These are phyloP conservation scores for Sugiyamaella lignohabitans DNA, from an alignment of 805 yeast species.

Conservation along the genomic window DNA sequence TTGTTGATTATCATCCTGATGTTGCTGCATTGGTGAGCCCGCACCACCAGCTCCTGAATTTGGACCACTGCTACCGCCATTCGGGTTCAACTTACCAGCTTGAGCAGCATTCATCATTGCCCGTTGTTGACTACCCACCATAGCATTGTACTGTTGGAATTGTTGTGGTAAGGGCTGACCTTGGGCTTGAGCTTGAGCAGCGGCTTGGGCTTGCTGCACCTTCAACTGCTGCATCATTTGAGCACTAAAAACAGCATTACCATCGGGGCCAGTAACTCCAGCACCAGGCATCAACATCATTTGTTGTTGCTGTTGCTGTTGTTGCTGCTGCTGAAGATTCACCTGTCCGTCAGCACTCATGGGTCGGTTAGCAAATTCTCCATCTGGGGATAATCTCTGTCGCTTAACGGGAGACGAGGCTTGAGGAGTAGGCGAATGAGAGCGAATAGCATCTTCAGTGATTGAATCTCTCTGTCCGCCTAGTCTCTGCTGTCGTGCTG, in stretches of 20 bases:
- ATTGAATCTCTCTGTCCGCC: slow-evolving; percentile 14
- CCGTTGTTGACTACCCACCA: slow-evolving; percentile 23
- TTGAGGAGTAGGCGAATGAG: slow-evolving; percentile 26
- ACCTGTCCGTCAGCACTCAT: slow-evolving; percentile 13
- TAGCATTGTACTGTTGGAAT: slow-evolving; percentile 21
- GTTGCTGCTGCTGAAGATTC: slow-evolving; percentile 24
- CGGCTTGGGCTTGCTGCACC: slow-evolving; percentile 4
- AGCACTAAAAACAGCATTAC: slow-evolving; percentile 21
- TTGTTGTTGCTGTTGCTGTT: slow-evolving; percentile 25
- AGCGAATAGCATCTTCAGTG: slow-evolving; percentile 13
- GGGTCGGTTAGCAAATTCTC: slow-evolving; percentile 19
- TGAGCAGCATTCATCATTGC: slow-evolving; percentile 21
- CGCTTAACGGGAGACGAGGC: slow-evolving; percentile 31
- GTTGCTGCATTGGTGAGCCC: slow-evolving; percentile 14
- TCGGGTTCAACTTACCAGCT: slow-evolving; percentile 13
- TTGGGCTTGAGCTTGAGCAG: slow-evolving; percentile 19
- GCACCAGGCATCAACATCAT: background rate
- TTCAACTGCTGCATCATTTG: slow-evolving; percentile 29
- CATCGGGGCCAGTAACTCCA: slow-evolving; percentile 10
- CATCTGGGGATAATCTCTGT: slow-evolving; percentile 33
- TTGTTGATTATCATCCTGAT: slow-evolving; percentile 11
- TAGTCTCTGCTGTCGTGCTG: slow-evolving; percentile 10
- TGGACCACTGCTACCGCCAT: no score
- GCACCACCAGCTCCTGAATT: slow-evolving; percentile 8
- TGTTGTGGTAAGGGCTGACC: slow-evolving; percentile 20